Evolutionary conservation across 306 rosid genomes (phyloP).

Genomic region (Urtica urens): DNA sequence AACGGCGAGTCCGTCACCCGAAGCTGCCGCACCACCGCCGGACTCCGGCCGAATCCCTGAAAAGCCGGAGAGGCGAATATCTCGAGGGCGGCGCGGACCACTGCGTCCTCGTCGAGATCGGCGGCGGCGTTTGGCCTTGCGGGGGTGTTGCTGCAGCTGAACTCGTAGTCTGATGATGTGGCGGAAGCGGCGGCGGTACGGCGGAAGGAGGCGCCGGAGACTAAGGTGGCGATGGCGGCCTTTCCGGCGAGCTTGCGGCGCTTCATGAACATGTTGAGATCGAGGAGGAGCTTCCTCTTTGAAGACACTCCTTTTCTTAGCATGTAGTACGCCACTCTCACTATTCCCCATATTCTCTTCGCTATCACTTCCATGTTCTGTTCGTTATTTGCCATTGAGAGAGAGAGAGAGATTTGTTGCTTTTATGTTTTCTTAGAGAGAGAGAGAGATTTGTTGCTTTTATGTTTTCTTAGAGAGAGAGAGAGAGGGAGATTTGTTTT

Average conservation of each 20-base stretch:
- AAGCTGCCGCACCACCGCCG: constrained; percentile 44
- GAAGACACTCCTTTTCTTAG: constrained; percentile 53
- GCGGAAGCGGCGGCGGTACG: constrained; percentile 12
- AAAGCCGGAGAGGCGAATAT: constrained; percentile 45
- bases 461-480: constrained; percentile 12
- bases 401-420: constrained; percentile 2
- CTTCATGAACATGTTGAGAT: constrained; percentile 61
- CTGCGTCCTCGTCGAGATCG: constrained; percentile 46
- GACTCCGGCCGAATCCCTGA: constrained; percentile 41
- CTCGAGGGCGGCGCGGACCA: constrained; percentile 21
- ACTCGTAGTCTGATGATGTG: constrained; percentile 54
- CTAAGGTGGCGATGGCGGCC: constrained; percentile 46
- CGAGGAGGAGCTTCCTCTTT: constrained; percentile 49
- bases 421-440: constrained; percentile 2
- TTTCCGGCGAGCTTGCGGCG: constrained; percentile 78
- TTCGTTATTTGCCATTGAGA: constrained; percentile 18
- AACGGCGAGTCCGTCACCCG: constrained; percentile 95
- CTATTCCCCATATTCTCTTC: constrained; percentile 52
- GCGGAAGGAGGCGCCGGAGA: constrained; percentile 10
- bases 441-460: constrained; percentile 4
- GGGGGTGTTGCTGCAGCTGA: constrained; percentile 89
- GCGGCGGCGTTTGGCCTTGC: constrained; percentile 36
- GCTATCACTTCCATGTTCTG: constrained; percentile 28
- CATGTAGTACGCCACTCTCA: constrained; percentile 56
- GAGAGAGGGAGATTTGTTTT: constrained; percentile 10